Base-by-base conservation (phyloP, 1,284 basidiomycete genomes). In the Crepidotus sp. region DNA sequence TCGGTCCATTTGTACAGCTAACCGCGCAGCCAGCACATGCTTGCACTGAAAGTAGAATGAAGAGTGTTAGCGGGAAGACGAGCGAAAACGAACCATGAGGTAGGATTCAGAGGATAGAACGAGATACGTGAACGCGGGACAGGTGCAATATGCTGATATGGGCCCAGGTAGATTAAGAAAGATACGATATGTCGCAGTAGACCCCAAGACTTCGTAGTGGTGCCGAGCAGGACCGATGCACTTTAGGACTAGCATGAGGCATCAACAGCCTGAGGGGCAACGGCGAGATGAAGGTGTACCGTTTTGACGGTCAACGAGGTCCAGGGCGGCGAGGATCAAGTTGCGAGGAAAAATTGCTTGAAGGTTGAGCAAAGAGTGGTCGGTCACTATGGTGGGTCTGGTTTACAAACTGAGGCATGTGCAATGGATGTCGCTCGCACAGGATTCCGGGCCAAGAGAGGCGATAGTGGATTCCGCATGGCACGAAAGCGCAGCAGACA, bases 101-200 rank as follows among this genome's bases (percentile, higher is more conserved):
- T 83, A 73, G 4, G 73, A 70, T 33, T 72, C 69, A 14, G 72
- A 68, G 30, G 73, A 62, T 17, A 87, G 59, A 7, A 83, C 79
- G 7, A 73, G 69, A 50, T 76, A 77, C 1, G 74, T 60, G 55
- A 83, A 88, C 0, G 84, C 73, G 2, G 83, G 80, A 54, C 85
- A 88, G n/a, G 75, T 74, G 57, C 85, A 88, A 49, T 77, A 84
- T 44, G 69, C 67, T 9, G 71, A 65, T 18, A 66, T 55, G 33
- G 61, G 58, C 18, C 64, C 59, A 30, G 61, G 54, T 18, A 83
- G 62, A 34, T 69, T 67, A 4, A 79, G 68, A 35, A 77, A 74
- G 37, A 87, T 77, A 17, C 65, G 63, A 58, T 85, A 81, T 3
- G 70, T 75, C 15, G 71, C 68, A 6, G 71, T 77, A 3, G 80